A percentile compares a stretch with the other conserved stretches of the same genome.
Evolutionary conservation across 2,329 filamentous ascomycete genomes (phyloP).

Genomic region (Colletotrichum chlorophyti): DNA sequence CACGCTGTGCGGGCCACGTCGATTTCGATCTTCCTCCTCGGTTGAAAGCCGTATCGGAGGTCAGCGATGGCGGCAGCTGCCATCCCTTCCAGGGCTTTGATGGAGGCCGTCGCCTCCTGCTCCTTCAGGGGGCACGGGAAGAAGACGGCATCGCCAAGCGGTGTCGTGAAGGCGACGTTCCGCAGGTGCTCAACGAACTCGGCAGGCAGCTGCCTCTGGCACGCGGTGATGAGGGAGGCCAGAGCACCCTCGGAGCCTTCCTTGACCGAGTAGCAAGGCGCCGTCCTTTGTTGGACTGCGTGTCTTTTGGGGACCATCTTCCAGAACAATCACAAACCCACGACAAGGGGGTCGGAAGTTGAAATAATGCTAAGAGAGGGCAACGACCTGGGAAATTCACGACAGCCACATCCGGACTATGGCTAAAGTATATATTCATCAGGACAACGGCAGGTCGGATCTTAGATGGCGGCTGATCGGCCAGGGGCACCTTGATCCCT

Average conservation of each 20-base stretch:
- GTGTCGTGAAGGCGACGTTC: slow-evolving; percentile 39
- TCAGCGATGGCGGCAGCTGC: slow-evolving; percentile 67
- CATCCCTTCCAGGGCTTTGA: slow-evolving; percentile 66
- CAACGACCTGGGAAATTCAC: slow-evolving; percentile 5
- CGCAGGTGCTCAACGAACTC: slow-evolving; percentile 36
- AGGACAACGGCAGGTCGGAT: not conserved
- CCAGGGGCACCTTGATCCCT: slow-evolving; percentile 13
- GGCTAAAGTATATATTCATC: slow-evolving; percentile 23
- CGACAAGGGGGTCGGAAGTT: not conserved
- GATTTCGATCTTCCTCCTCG: slow-evolving; percentile 50
- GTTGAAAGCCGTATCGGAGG: slow-evolving; percentile 51
- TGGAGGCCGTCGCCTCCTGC: slow-evolving; percentile 48
- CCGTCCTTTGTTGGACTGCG: slow-evolving; percentile 20
- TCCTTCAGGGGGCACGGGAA: slow-evolving; percentile 50
- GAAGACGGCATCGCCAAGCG: slow-evolving; percentile 39
- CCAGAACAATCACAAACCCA: not conserved
- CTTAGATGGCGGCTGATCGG: not conserved
- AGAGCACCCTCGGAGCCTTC: slow-evolving; percentile 39
- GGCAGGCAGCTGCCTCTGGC: slow-evolving; percentile 39
- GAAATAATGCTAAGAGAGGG: not conserved
- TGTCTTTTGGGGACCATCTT: slow-evolving; percentile 22
- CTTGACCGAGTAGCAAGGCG: slow-evolving; percentile 38
- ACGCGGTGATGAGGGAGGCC: slow-evolving; percentile 34
- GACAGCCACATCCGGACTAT: slow-evolving; percentile 21
- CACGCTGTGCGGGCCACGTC: slow-evolving; percentile 60